A percentile compares a stretch with the other conserved stretches of the same genome.
Conservation (phyloP, 1,284 basidiomycete species). For the Porogramme epimiltina region DNA sequence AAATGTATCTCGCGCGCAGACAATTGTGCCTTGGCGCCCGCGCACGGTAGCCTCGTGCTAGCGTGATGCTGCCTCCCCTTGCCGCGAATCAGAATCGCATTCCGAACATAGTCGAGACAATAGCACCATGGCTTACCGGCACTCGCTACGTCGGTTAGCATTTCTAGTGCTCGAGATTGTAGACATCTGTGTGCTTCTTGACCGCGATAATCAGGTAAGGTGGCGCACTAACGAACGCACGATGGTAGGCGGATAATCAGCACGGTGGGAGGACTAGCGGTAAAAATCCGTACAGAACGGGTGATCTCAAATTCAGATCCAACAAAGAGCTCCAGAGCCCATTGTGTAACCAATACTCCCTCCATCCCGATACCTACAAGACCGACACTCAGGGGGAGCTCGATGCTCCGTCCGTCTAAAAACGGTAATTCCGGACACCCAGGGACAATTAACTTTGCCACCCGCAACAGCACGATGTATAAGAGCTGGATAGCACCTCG, state of each 20-base stretch:
- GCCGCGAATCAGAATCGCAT: constrained; percentile 7
- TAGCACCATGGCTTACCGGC: not conserved
- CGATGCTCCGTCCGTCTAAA: not conserved
- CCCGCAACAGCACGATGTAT: not conserved
- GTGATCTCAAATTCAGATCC: not conserved
- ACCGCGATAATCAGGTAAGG: not conserved
- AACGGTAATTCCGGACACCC: not conserved
- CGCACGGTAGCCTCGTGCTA: constrained; percentile 20
- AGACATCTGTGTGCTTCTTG: not conserved
- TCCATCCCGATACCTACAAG: constrained; percentile 3
- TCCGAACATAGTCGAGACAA: constrained; percentile 1
- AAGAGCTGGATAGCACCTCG: no score
- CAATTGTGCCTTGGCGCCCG: constrained; percentile 8
- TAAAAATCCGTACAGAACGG: not conserved
- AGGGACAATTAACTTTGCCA: not conserved
- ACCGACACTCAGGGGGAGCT: constrained; percentile 5
- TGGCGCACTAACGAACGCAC: not conserved
- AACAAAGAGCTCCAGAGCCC: not conserved
- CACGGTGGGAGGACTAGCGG: not conserved
- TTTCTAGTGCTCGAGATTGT: not conserved
- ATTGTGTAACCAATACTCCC: constrained; percentile 1
- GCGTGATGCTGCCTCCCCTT: constrained; percentile 3
- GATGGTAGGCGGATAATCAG: not conserved
- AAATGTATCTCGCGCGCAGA: constrained; percentile 8
- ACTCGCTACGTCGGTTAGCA: not conserved